A percentile compares a stretch with the other conserved stretches of the same genome.
Conservation (phyloP, 495 filamentous ascomycete genomes). For the Neurospora sp. region DNA sequence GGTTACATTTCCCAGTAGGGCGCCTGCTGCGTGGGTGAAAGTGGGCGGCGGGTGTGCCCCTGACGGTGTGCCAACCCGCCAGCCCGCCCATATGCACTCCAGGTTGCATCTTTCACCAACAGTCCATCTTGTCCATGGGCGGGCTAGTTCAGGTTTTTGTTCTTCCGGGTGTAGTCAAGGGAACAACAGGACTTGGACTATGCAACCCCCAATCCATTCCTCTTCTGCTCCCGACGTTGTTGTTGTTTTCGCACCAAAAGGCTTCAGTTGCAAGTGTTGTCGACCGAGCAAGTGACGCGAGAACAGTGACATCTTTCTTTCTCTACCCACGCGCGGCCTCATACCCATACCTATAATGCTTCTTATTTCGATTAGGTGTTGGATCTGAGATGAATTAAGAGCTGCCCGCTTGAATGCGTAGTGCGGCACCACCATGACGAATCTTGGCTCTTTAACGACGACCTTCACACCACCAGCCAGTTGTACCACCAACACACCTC, state of each 20-base stretch:
- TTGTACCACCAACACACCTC: slow-evolving; percentile 13
- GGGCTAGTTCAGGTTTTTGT: background rate
- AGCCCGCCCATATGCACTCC: background rate
- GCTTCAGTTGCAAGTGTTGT: background rate
- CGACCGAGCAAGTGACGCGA: background rate
- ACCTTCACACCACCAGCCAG: slow-evolving; percentile 17
- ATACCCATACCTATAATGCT: background rate
- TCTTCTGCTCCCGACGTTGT: background rate
- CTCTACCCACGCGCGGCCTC: background rate
- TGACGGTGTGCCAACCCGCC: background rate
- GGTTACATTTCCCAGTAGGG: background rate
- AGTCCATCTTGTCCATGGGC: background rate
- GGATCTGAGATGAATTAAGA: background rate
- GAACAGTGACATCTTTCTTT: background rate
- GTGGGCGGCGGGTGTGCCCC: background rate
- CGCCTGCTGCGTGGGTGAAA: background rate
- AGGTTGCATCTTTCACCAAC: background rate
- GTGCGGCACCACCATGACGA: slow-evolving; percentile 18
- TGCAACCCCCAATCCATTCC: background rate
- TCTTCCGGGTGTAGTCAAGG: background rate
- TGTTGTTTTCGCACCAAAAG: background rate
- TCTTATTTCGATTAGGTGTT: background rate
- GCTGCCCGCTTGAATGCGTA: slow-evolving; percentile 5
- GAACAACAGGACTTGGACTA: background rate
- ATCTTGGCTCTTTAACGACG: slow-evolving; percentile 23